Base-by-base conservation (phyloP, 805 yeast species). In the Candida mattraensis region DNA sequence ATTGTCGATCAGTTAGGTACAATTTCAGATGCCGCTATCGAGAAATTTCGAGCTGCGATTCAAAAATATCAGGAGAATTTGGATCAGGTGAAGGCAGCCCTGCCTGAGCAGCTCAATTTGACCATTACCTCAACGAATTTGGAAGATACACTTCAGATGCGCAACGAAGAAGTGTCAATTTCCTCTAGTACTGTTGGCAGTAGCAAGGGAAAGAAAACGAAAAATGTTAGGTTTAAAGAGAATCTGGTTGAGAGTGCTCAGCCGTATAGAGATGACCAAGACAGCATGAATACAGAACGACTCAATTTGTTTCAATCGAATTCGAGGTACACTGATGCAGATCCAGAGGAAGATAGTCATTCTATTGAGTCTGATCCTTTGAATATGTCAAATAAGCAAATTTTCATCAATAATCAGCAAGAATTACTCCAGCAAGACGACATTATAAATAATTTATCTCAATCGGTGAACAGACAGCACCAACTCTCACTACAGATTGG, bases 371-470 rank as follows among this genome's bases (percentile, higher is more conserved):
- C 23, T 20, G 24, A 33, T 18, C 44, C 48, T 5, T 30, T 47
- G 15, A 46, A 40, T 7, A 29, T 54, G 35, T 47, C 61, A 5
- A 55, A 62, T 33, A 47, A 46, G 20, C 61, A 61, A 31, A 30
- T 63, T 2, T 63, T 62, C 33, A 56, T 58, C 8, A 47, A 46
- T 17, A 63, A 77, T 37, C 74, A 74, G 37, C 77, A 73, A 40
- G 69, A 70, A 35, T 36, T 75, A 7, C 40, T 63, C 12, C 56
- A 61, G 12, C 82, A 77, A 40, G 80, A 76, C 44, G 48, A 54
- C 1, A 64, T 68, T 23, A 44, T 77, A 7, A 62, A 60, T 8
- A 29, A 51, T 1, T 47, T 77, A 3, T 61, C 78, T 2, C 46
- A 53, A 4, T 68, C 78, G 0, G 69, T 76, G 1, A 56, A 60